Conservation (phyloP, 768 basidiomycete species). For the Mycena floridula region DNA sequence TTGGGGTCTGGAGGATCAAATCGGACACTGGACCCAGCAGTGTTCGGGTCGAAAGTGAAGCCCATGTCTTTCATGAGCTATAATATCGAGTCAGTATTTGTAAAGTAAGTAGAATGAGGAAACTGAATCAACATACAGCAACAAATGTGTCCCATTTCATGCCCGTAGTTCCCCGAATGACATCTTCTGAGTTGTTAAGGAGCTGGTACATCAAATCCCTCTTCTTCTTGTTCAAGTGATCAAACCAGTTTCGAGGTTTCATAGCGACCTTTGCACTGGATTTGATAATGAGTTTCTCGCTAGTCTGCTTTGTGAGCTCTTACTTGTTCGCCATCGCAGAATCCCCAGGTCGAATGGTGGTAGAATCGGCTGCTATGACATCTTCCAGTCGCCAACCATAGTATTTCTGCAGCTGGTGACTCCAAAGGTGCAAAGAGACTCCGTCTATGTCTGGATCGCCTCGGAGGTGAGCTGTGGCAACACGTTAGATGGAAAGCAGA, state of each 20-base stretch:
- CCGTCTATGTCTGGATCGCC: slow-evolving; percentile 59
- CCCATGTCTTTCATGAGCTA: slow-evolving; percentile 79
- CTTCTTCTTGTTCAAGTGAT: slow-evolving; percentile 54
- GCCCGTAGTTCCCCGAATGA: slow-evolving; percentile 44
- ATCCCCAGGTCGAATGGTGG: no score
- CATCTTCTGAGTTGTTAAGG: slow-evolving; percentile 47
- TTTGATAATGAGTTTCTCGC: no score
- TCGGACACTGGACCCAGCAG: slow-evolving; percentile 77
- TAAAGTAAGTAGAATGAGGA: not conserved
- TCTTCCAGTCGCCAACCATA: slow-evolving; percentile 65
- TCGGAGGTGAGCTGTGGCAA: slow-evolving; percentile 60
- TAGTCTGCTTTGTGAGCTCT: no score
- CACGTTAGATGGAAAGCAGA: slow-evolving; percentile 3
- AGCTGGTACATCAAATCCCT: slow-evolving; percentile 60
- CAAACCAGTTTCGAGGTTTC: slow-evolving; percentile 54
- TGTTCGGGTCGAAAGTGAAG: slow-evolving; percentile 65
- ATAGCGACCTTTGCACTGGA: no score
- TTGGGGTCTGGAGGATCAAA: slow-evolving; percentile 65
- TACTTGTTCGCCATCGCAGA: no score
- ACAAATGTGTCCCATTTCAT: slow-evolving; percentile 82
- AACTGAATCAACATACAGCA: slow-evolving; percentile 44
- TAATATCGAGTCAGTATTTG: not conserved
- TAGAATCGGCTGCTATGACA: no score
- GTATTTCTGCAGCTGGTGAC: slow-evolving; percentile 49
- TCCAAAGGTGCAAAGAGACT: slow-evolving; percentile 41